Base-by-base conservation (phyloP, 208 protist species). In the Leishmania major region DNA sequence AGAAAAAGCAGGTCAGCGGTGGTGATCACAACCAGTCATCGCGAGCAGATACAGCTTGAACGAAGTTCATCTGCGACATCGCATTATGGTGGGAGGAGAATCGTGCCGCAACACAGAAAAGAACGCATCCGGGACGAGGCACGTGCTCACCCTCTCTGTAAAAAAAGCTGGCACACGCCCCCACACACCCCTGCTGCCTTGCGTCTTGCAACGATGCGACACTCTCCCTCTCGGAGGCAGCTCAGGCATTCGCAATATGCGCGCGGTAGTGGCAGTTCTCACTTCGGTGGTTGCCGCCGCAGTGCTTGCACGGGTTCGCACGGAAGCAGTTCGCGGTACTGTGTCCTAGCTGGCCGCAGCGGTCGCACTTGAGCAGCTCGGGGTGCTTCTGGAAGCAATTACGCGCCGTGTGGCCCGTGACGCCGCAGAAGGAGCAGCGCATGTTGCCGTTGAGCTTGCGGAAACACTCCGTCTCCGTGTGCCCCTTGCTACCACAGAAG, bases 381-480 rank as follows among this genome's bases (percentile, higher is more conserved):
- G 93, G 94, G 78, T 97, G 88, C 67, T 94, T 94, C 70, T 85
- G 67, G 82, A 92, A 97, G 86, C 96, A 98, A 49, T 84, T 94
- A 17, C 84, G 62, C 37, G 90, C 85, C 15, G 88, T 96, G 82
- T 98, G 96, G 2, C 96, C 96, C 10, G 90, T 78, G 67, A 90
- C 90, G 13, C 92, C 93, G 78, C 96, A 98, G 49, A 91, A 94
- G 13, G 79, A 62, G 60, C 89, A 92, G 49, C 81, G 77, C 70
- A 89, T 72, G 37, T 75, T 75, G 69, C 57, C 62, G 67, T 93
- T 89, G 19, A 88, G 69, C 73, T 96, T 96, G 72, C 92, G 89
- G 77, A 97, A 98, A 88, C 96, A 98, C 83, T 98, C 93, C 35
- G 89, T 73, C 79, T 95, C 94, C 49, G 89, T 92, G 86, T 98